These are phyloP conservation scores for Pistacia vera DNA, from an alignment of 345 rosid genomes.

Conservation along the genomic window DNA sequence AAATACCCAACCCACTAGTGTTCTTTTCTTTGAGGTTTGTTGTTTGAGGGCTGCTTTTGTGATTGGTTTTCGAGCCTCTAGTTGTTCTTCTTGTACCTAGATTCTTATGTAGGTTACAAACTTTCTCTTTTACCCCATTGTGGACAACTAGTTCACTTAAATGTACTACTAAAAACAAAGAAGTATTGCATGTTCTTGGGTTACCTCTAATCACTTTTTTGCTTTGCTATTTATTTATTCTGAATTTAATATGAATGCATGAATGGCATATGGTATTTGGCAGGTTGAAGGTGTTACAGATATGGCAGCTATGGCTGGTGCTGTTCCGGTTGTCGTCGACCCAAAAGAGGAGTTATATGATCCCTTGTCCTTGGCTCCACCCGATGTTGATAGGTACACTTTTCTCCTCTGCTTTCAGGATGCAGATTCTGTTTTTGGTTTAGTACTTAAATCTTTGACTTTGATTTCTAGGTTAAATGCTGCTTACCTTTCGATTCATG, in stretches of 20 bases:
- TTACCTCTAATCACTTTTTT: too few relatives aligned
- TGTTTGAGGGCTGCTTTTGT: too few relatives aligned
- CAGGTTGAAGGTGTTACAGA: conserved; percentile 85
- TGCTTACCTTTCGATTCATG: conserved; percentile 74
- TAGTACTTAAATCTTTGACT: conserved; percentile 17
- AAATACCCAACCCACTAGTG: too few relatives aligned
- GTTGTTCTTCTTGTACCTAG: too few relatives aligned
- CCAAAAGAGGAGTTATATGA: conserved; percentile 74
- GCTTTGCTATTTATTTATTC: too few relatives aligned
- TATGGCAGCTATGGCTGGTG: conserved; percentile 48
- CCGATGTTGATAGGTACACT: conserved; percentile 80
- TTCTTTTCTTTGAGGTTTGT: too few relatives aligned
- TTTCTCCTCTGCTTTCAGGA: conserved; percentile 3
- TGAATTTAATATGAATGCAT: not conserved
- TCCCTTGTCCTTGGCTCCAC: conserved; percentile 64
- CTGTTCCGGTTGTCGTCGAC: conserved; percentile 46
- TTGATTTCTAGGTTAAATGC: conserved; percentile 69
- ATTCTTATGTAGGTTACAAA: too few relatives aligned
- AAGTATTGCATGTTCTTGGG: too few relatives aligned
- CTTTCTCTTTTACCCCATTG: too few relatives aligned
- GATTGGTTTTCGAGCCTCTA: too few relatives aligned
- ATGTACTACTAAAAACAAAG: too few relatives aligned
- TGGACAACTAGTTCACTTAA: too few relatives aligned
- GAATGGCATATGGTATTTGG: not conserved
- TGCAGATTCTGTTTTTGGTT: conserved; percentile 12